Base-by-base conservation (phyloP, 2,329 filamentous ascomycete species). In the Leptodontidium sp. region DNA sequence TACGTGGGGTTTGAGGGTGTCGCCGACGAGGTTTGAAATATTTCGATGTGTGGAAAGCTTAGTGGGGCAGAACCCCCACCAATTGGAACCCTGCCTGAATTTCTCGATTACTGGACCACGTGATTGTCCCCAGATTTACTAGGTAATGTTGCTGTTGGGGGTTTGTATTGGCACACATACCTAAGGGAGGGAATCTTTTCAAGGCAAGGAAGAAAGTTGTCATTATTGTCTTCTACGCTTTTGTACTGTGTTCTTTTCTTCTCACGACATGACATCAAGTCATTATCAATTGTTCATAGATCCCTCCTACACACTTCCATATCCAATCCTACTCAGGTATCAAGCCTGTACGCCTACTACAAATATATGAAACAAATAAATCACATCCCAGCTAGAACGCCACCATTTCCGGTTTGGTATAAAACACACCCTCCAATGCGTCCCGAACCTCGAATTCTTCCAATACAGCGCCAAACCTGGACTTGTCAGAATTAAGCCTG, bases 391-490 rank as follows among this genome's bases (percentile, higher is more conserved):
- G 61, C 45, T 63, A 70, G 55, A 65, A 73, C 47, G 52, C 49
- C 66, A 67, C 65, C 35, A 63, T 53, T 14, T 75, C 71, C 4
- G 70, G 68, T 61, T 77, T 75, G 14, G 67, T 72, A 53, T 73
- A 74, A n/a, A 78, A 74, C 2, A 76, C 67, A 66, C 71, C 77
- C 61, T 77, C 75, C 40, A 79, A 61, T 29, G 75, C 77, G 72
- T 79, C 78, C 15, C 82, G 80, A 49, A 86, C 80, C 75, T 87
- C 85, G 67, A 91, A 92, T 71, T 91, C 88, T 77, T 92, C 90
- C 69, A 92, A 82, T 0, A 91, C 89, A 40, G 90, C 89, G 38
- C 90, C 90, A 74, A 92, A 92, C 6, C 86, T 88, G 70, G 24
- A 52, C n/a, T 50, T 15, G 43, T 78, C 52, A 79, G 73, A 66